Base-by-base conservation (phyloP, 495 filamentous ascomycete genomes). In the Hypoxylon subgilvum region DNA sequence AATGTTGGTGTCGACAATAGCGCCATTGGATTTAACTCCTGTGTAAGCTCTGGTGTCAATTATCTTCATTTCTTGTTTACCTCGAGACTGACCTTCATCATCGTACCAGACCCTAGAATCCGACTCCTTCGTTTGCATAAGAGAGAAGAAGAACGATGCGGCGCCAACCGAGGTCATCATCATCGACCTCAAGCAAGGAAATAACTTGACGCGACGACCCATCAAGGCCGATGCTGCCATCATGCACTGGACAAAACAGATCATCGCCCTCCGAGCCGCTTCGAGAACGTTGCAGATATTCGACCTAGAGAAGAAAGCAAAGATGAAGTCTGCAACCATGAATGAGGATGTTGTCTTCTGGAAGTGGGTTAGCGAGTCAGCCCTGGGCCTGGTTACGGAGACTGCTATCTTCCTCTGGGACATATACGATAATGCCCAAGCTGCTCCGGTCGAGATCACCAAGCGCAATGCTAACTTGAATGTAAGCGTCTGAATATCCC, bases 181-280 rank as follows among this genome's bases (percentile, higher is more conserved):
- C 74, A 78, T 99, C 74, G 86, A 97, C 72, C 87, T 99, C 66
- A 95, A 96, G 74, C 92, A 95, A 77, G 83, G 83, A 75, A 96
- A 96, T 83, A 89, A 91, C 75, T 82, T 96, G 68, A 95, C 92
- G 54, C 87, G 89, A 60, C 84, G 94, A 61, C 91, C 92, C 6
- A 99, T 99, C 81, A 97, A 97, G 78, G 95, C 94, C 63, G 94
- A 99, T 79, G 96, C 92, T 84, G 95, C 94, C 57, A 97, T 99
- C 70, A 97, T 99, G 94, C 94, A 99, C 84, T 96, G 92, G 90
- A 84, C 79, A 63, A 87, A 87, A 70, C 90, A 94, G 72, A 92
- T 97, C 74, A 97, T 99, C 70, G 94, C 95, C 36, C 84, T 99
- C 54, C 93, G 92, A 74, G 95, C 94, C 25, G 90, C 95, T 68